These are phyloP conservation scores for Rhododendron ovatum DNA, from an alignment of 148 eudicot genomes.

Conservation along the genomic window DNA sequence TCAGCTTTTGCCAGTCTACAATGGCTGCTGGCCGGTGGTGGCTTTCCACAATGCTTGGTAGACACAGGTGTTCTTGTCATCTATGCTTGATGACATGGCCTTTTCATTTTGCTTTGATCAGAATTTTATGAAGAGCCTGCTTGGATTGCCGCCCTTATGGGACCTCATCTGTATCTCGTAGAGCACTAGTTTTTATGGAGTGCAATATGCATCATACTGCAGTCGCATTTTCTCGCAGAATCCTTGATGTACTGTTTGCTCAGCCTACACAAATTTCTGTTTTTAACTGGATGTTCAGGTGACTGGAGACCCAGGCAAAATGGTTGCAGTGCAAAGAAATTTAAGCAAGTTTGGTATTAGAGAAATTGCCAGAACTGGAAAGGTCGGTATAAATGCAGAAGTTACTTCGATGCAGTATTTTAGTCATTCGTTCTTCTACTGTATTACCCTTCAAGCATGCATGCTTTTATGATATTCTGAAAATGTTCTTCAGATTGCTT, in stretches of 20 bases:
- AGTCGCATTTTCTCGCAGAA: neutral
- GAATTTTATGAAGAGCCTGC: neutral
- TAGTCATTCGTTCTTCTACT: neutral
- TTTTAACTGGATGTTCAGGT: slow-evolving; percentile 39
- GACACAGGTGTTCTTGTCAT: neutral
- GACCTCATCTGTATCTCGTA: neutral
- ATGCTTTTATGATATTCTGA: neutral
- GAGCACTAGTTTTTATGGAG: neutral
- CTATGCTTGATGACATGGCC: neutral
- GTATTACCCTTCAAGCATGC: neutral
- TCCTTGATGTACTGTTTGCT: neutral
- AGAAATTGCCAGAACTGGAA: slow-evolving; percentile 92
- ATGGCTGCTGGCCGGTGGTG: neutral
- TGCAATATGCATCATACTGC: neutral
- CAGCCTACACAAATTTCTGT: neutral
- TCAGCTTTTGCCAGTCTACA: neutral
- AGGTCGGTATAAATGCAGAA: slow-evolving; percentile 37
- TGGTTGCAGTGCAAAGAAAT: slow-evolving; percentile 80
- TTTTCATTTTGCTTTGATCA: neutral
- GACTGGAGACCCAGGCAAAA: slow-evolving; percentile 94
- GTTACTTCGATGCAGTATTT: neutral
- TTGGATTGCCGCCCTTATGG: neutral
- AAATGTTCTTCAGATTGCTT: slow-evolving; percentile 54
- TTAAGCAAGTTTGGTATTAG: slow-evolving; percentile 78
- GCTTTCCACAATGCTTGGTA: neutral